Base-by-base conservation (phyloP, 1,139 yeast genomes). In the Groenewaldozyma auringiensis region DNA sequence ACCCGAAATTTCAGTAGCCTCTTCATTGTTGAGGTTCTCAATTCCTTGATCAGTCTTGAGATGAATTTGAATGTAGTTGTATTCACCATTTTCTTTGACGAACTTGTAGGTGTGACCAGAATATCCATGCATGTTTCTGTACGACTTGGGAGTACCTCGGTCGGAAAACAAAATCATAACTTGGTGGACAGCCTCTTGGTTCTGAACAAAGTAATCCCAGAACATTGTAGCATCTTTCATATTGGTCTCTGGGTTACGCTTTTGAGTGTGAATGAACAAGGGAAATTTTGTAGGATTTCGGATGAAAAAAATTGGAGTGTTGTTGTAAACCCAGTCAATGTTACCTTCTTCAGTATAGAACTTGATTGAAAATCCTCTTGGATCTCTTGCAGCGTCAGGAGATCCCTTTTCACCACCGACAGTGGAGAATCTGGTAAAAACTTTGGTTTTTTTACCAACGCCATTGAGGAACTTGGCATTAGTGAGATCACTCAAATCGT, bases 251-350 rank as follows among this genome's bases (percentile, higher is more conserved):
- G 94, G 94, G 69, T 83, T 78, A 63, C 92, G 78, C 77, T 83
- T 83, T 65, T 83, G 82, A n/a, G 95, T 83, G 73, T 86, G 95
- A 62, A 86, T 85, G 64, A 86, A 85, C 66, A 81, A 81, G 44
- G 94, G 94, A 72, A 86, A 86, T 72, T 86, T 84, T 49, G 83
- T 73, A 50, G 94, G 94, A 67, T 86, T 92, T 64, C 95, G 78
- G 55, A 86, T 72, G 69, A 86, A 86, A 68, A 86, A 86, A 47
- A 86, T 77, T 27, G 95, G 95, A 38, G 95, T 86, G 73, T 86
- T 86, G 75, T 85, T 86, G 74, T 81, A 83, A 35, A 86, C 95
- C 73, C 84, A 81, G 71, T 86, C 95, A 66, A 82, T 72, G 69
- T 81, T 82, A 59, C 95, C 95, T 66, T 85, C 92, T 59, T 84